These are phyloP conservation scores for Solanum arcanum DNA, from an alignment of 257 asterid species.

Conservation along the genomic window DNA sequence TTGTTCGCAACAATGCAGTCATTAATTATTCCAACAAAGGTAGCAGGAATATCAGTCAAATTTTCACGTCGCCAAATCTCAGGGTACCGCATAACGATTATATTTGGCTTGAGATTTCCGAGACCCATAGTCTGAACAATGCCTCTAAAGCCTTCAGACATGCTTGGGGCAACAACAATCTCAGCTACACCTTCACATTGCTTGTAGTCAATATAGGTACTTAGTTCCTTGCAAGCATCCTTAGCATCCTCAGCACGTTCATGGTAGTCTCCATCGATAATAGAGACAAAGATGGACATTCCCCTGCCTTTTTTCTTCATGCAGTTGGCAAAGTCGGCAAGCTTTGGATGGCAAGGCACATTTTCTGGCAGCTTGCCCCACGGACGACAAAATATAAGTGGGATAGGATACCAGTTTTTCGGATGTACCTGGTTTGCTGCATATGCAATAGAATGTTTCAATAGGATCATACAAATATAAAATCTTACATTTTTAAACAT, in stretches of 20 bases:
- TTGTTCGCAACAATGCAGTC: slow-evolving; percentile 97
- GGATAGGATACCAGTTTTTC: slow-evolving; percentile 98
- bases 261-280: slow-evolving; percentile 88
- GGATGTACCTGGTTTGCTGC: slow-evolving; percentile 97
- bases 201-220: slow-evolving; percentile 84
- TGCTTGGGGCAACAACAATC: slow-evolving; percentile 85
- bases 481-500: neutral
- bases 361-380: slow-evolving; percentile 98
- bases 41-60: slow-evolving; percentile 73
- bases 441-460: slow-evolving; percentile 2
- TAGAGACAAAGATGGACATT: slow-evolving; percentile 90
- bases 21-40: slow-evolving; percentile 80
- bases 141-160: slow-evolving; percentile 95
- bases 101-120: slow-evolving; percentile 93
- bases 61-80: slow-evolving; percentile 97
- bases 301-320: slow-evolving; percentile 99
- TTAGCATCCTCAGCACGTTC: slow-evolving; percentile 93
- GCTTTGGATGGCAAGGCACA: slow-evolving; percentile 98
- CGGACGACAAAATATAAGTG: slow-evolving; percentile 93
- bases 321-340: slow-evolving; percentile 92
- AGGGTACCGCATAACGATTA: slow-evolving; percentile 90
- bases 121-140: slow-evolving; percentile 98
- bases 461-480: neutral
- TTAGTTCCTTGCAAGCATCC: slow-evolving; percentile 77
- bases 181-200: slow-evolving; percentile 98